Evolutionary conservation across 495 filamentous ascomycete genomes (phyloP).

Genomic region (Aspergillus nidulans): DNA sequence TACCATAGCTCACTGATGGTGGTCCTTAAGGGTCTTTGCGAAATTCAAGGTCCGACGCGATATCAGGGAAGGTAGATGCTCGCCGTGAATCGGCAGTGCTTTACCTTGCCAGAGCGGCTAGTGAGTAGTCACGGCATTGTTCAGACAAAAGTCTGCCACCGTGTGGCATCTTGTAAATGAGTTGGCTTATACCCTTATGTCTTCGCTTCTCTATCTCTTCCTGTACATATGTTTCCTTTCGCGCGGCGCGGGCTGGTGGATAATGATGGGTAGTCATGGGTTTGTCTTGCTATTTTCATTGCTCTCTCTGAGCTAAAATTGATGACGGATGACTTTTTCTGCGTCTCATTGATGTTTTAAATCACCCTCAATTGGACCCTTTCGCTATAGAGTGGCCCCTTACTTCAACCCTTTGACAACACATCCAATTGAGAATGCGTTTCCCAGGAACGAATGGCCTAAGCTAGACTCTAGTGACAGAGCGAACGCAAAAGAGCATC

Average conservation of each 20-base stretch:
- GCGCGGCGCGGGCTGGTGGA: neutral
- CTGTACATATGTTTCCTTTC: slow-evolving; percentile 15
- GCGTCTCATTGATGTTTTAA: neutral
- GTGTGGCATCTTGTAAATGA: neutral
- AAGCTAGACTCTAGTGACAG: too few relatives aligned
- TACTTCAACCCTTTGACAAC: too few relatives aligned
- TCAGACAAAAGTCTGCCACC: slow-evolving; percentile 2
- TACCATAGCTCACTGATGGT: neutral
- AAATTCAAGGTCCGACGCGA: neutral
- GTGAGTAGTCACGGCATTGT: neutral
- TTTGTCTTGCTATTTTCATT: neutral
- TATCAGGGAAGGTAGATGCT: neutral
- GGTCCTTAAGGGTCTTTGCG: neutral
- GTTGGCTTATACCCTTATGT: slow-evolving; percentile 17
- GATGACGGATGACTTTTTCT: neutral
- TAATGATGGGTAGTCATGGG: neutral
- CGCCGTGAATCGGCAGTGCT: neutral
- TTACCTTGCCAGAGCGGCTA: neutral
- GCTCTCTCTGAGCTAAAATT: neutral
- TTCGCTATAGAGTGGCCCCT: neutral
- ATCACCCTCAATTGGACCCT: neutral
- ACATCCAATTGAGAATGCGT: too few relatives aligned
- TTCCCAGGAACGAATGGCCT: too few relatives aligned
- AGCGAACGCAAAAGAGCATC: too few relatives aligned
- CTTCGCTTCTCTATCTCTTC: slow-evolving; percentile 5